Evolutionary conservation across 306 rosid genomes (phyloP), one percentile per base, ranked within the genome.

Genomic region (Argentina anserina): DNA sequence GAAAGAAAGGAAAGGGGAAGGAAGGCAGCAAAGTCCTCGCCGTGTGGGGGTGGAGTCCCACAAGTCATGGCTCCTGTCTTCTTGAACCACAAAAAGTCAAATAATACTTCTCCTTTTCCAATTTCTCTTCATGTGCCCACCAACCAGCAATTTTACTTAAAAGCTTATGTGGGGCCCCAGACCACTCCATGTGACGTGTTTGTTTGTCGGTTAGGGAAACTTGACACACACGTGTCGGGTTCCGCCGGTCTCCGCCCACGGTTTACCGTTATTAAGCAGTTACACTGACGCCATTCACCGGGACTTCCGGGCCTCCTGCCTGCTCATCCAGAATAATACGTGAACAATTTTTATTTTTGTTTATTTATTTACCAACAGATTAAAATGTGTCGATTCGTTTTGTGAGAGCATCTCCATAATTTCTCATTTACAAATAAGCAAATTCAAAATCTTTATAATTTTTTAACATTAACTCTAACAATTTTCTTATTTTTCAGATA

Each of bases 111-210:
- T 21, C 33, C 21, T 6, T 18, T 67, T 42, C 14, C 28, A 0
- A 21, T 20, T 66, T 46, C 47, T 42, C 47, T 1, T 70, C 81
- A 40, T 72, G 84, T 79, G 3, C 4, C 25, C 56, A 21, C 65
- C 20, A 58, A 18, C 8, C 9, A 18, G 14, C 12, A 47, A 40
- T 40, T 37, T 45, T 47, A 47, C 25, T 47, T 47, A 18, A 50
- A 73, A 55, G 61, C 61, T 52, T 21, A 0, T 1, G 29, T 52
- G 59, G 61, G 60, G 9, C 45, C 56, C 15, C 31, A 4, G 28
- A 41, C 52, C 73, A 3, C 14, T 11, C 47, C 90, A 90, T 79
- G 89, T 82, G 87, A 80, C 60, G 5, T 86, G 86, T 80, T 77
- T 67, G 53, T 10, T 66, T 79, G 90, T 88, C 85, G 74, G 80